Evolutionary conservation across 1,284 basidiomycete genomes (phyloP), one percentile per base, ranked within the genome.

Genomic region (Papiliotrema nemorosa): DNA sequence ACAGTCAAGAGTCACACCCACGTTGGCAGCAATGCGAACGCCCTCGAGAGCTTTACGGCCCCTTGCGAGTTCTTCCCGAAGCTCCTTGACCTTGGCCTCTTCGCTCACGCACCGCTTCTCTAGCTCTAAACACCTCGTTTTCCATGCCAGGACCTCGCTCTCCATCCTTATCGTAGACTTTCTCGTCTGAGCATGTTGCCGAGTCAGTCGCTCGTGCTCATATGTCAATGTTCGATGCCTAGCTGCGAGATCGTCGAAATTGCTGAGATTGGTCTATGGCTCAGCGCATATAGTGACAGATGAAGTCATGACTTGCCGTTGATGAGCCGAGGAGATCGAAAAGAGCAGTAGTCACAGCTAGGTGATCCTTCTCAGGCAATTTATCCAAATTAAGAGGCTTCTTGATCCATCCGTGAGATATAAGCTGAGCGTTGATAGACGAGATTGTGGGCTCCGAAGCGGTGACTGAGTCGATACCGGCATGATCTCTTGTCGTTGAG

Each of bases 141-240:
- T 83, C 82, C n/a, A 82, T 77, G 46, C 77, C 78, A 52, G 84
- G 81, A 59, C 16, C 72, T 80, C 42, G 80, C 80, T 20, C 76
- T 73, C 47, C 76, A 78, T 67, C 85, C 55, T 47, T 2, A 53
- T 42, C 25, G 55, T 54, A 2, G 52, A 38, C 1, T 37, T 52
- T 26, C 58, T 54, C 3, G 54, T 25, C 33, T 46, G 42, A n/a
- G 44, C 50, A 16, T 43, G 79, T 78, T 87, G 83, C 16, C 81
- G 81, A 33, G 75, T 72, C 40, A 91, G 76, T 1, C 90, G 81
- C 62, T 92, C 88, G 53, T 88, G 79, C 62, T 94, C 90, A 58
- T 93, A 92, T 9, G 82, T 80, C 2, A 91, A 73, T 0, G 87
- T 90, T 16, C 87, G 79, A 35, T 88, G 74, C 57, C 88, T 86